Conservation (phyloP, 495 filamentous ascomycete genomes). For the Stereocaulon alpinum region DNA sequence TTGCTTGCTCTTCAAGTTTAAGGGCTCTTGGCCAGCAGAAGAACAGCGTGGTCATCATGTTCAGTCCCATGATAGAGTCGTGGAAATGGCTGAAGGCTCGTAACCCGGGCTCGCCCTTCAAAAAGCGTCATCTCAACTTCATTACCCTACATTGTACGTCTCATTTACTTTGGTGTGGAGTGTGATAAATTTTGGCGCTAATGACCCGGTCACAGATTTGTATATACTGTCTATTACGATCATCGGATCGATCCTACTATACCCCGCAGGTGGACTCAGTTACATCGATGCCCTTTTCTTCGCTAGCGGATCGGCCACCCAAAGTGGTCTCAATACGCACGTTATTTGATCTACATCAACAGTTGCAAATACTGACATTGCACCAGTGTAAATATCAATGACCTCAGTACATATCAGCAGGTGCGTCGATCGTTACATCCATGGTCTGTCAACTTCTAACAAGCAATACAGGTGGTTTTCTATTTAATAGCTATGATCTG, state of each 20-base stretch:
- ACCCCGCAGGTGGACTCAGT: constrained; percentile 44
- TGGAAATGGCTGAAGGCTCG: constrained; percentile 35
- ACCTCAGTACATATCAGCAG: constrained; percentile 67
- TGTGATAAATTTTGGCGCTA: neutral
- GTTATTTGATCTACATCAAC: constrained; percentile 3
- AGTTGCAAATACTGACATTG: neutral
- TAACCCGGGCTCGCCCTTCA: constrained; percentile 40
- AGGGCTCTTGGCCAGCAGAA: neutral
- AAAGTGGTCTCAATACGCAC: constrained; percentile 81
- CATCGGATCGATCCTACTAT: constrained; percentile 67
- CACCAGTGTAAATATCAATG: constrained; percentile 57
- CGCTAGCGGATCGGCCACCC: constrained; percentile 66
- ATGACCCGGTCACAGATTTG: constrained; percentile 41
- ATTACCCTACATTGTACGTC: constrained; percentile 69
- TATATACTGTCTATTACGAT: constrained; percentile 65
- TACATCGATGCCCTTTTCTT: constrained; percentile 93
- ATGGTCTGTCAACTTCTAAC: constrained; percentile 1
- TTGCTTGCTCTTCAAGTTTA: neutral
- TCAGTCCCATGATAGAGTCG: constrained; percentile 24
- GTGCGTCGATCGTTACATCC: constrained; percentile 17
- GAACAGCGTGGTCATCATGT: constrained; percentile 14
- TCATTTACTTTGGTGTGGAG: neutral
- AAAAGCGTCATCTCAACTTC: constrained; percentile 64
- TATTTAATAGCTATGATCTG: constrained; percentile 61
- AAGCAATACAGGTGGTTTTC: constrained; percentile 41